Percentiles rank a stretch among this genome's conserved stretches.
Conservation (phyloP, 768 basidiomycete species). For the Lentinula aciculospora region DNA sequence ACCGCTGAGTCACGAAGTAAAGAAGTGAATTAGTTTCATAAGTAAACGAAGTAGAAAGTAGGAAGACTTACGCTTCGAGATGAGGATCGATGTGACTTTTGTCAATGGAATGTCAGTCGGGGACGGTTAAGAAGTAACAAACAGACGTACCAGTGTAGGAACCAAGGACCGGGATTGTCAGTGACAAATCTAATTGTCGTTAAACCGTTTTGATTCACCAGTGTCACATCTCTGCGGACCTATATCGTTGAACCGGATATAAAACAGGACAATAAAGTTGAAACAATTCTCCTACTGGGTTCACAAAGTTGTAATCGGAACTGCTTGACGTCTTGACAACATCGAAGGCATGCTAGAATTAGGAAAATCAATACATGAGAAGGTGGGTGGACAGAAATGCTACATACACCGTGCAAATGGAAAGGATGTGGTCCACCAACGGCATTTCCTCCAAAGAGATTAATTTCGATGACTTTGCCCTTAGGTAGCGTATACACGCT, state of each 20-base stretch:
- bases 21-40: neutral
- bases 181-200: constrained; percentile 35
- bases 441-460: constrained; percentile 27
- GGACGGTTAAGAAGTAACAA: neutral
- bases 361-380: neutral
- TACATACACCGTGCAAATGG: constrained; percentile 26
- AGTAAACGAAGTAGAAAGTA: neutral
- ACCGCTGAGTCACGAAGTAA: constrained; percentile 17
- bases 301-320: constrained; percentile 27
- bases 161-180: constrained; percentile 30
- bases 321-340: constrained; percentile 30
- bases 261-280: neutral
- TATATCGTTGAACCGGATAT: neutral
- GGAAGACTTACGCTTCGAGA: constrained; percentile 24
- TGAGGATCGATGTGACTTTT: constrained; percentile 32
- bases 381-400: neutral
- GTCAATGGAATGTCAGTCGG: constrained; percentile 3
- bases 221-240: constrained; percentile 44
- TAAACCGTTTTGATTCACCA: constrained; percentile 23
- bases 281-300: constrained; percentile 30
- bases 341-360: constrained; percentile 26
- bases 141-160: constrained; percentile 21
- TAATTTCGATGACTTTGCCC: constrained; percentile 43
- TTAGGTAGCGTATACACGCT: constrained; percentile 34
- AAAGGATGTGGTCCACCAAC: constrained; percentile 27